Percentiles rank a stretch among this genome's conserved stretches.
Evolutionary conservation across 306 rosid genomes (phyloP).

Genomic region (cucumber (Cucumis sativus)): Cucumber_9930_V3 NC_026657.2:9932001-9932500

Average conservation of each 20-base stretch:
- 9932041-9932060: conserved; percentile 38
- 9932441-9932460: conserved; percentile 49
- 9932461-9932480: conserved; percentile 38
- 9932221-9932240: conserved; percentile 45
- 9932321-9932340: conserved; percentile 28
- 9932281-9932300: conserved; percentile 48
- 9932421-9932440: conserved; percentile 31
- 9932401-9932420: conserved; percentile 45
- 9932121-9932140: conserved; percentile 37
- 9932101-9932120: conserved; percentile 26
- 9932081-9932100: conserved; percentile 41
- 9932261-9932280: conserved; percentile 36
- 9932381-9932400: conserved; percentile 35
- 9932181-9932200: conserved; percentile 38
- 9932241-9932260: conserved; percentile 34
- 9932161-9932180: conserved; percentile 49
- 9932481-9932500: conserved; percentile 26
- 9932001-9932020: conserved; percentile 33
- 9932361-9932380: conserved; percentile 30
- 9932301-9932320: conserved; percentile 43
- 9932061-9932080: conserved; percentile 36
- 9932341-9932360: conserved; percentile 39
- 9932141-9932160: conserved; percentile 48
- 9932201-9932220: conserved; percentile 42
- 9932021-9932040: conserved; percentile 41